Evolutionary conservation across 768 basidiomycete genomes (phyloP), one percentile per base, ranked within the genome.

Genomic region (Hypholoma sublateritium): DNA sequence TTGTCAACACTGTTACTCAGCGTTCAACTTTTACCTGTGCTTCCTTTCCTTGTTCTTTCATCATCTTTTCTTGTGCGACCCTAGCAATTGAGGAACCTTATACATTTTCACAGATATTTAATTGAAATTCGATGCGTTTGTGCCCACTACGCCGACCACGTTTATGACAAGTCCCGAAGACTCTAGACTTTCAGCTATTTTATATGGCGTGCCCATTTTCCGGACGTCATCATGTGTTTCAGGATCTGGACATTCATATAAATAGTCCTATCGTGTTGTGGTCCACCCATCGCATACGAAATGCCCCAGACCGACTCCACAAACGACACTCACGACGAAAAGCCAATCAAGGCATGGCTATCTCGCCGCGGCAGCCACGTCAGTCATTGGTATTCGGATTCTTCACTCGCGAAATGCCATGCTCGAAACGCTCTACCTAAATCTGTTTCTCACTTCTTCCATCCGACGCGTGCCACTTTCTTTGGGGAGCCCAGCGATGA

Each of bases 401-500:
- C 46, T 13, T 22, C 46, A 16, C 46, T 73, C 9, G 52, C 63
- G 12, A 69, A 63, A 49, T 56, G 65, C n/a, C 56, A 60, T 19
- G 63, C 69, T 5, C 61, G 58, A 32, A 73, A 73, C 51, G 62
- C 69, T 1, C 59, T 74, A 11, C 70, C 66, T 4, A 55, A 48
- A 3, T 36, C 16, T 12, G 44, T 73, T 36, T 61, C 61, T 5
- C 61, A 59, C n/a, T 62, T 67, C 46, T 66, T 77, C 32, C 72
- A 76, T 56, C 75, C 76, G 6, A 77, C 77, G 4, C 70, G 69
- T 28, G 75, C 66, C 4, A 63, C 57, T 2, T 67, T 77, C n/a
- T 42, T 24, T 13, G 53, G 56, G 32, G 35, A 52, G 16, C 42
- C 28, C 47, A 35, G 44, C n/a, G 39, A 59, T 44, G 25, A 37